phyloP scores from a whole-genome alignment of 805 yeast species.

The Barnettozyma californica region DNA sequence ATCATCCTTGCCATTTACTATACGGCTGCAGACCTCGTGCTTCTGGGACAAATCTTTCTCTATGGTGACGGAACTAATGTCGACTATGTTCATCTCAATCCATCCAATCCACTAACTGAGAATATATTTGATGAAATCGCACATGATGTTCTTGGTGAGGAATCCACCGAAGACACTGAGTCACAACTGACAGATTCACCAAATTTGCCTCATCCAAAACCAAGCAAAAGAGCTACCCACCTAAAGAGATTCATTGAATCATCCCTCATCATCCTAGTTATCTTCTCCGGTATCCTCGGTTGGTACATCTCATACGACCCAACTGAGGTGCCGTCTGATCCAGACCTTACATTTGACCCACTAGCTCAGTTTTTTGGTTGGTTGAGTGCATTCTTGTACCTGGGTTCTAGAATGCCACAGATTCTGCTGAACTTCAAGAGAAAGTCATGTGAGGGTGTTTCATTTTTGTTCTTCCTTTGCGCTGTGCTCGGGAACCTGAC shows the following conservation, averaged over 20 bases:
- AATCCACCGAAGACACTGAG: conserved; percentile 9
- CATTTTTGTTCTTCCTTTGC: conserved; percentile 87
- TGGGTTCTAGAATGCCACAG: conserved; percentile 93
- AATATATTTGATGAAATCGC: conserved; percentile 62
- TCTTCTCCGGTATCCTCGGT: conserved; percentile 78
- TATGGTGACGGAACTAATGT: conserved; percentile 62
- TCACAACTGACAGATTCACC: conserved; percentile 9
- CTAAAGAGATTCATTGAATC: conserved; percentile 26
- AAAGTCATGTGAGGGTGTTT: conserved; percentile 92
- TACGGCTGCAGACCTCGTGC: conserved; percentile 82
- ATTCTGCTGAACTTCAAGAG: conserved; percentile 77
- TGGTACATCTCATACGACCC: conserved; percentile 70
- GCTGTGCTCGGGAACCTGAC: conserved; percentile 94
- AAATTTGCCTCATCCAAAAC: not conserved
- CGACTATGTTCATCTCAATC: conserved; percentile 77
- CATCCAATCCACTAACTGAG: conserved; percentile 80
- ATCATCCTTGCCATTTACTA: conserved; percentile 86
- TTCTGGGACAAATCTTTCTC: conserved; percentile 75
- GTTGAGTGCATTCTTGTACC: conserved; percentile 63
- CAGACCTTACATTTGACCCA: conserved; percentile 58
- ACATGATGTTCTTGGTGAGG: conserved; percentile 34
- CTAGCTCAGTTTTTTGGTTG: conserved; percentile 86
- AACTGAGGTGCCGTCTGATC: conserved; percentile 24
- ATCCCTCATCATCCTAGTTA: conserved; percentile 57
- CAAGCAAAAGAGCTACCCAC: conserved; percentile 14